Evolutionary conservation across 2,329 filamentous ascomycete genomes (phyloP).

Genomic region (Aotearoamyces nothofagi): DNA sequence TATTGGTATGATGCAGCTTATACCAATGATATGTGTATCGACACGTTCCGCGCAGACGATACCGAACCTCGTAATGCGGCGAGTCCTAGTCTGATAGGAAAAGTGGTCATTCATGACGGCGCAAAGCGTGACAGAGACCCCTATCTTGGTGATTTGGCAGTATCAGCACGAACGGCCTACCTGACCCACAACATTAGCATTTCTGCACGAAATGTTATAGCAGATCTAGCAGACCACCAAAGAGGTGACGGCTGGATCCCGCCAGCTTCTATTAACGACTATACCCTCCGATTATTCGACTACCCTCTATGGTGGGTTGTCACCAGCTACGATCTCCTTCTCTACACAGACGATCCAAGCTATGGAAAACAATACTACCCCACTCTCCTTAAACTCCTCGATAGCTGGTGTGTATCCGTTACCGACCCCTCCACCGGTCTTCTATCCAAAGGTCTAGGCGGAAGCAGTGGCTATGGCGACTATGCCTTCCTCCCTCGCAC

Average conservation of each 20-base stretch:
- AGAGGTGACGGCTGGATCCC: constrained; percentile 36
- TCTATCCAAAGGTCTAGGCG: constrained; percentile 24
- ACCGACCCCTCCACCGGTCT: constrained; percentile 24
- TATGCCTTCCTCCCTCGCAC: constrained; percentile 32
- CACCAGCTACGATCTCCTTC: constrained; percentile 29
- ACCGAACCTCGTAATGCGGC: constrained; percentile 33
- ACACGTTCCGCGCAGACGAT: constrained; percentile 29
- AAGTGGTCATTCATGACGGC: no score
- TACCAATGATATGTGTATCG: constrained; percentile 32
- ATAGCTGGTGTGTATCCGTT: constrained; percentile 28
- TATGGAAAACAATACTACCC: constrained; percentile 27
- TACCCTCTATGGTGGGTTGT: constrained; percentile 38
- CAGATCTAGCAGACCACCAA: constrained; percentile 32
- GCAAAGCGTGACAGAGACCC: no score
- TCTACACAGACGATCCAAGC: constrained; percentile 30
- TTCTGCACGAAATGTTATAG: constrained; percentile 31
- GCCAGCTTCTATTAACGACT: constrained; percentile 27
- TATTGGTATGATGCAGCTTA: constrained; percentile 39
- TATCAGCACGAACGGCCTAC: no score
- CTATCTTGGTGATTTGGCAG: no score
- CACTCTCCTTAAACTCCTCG: constrained; percentile 25
- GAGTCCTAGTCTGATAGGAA: no score
- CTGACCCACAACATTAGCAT: no score
- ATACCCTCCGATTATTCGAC: constrained; percentile 32
- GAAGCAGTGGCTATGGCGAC: constrained; percentile 28